These are phyloP conservation scores for Populus hybrid DNA, from an alignment of 441 rosid species.

Conservation along the genomic window DNA sequence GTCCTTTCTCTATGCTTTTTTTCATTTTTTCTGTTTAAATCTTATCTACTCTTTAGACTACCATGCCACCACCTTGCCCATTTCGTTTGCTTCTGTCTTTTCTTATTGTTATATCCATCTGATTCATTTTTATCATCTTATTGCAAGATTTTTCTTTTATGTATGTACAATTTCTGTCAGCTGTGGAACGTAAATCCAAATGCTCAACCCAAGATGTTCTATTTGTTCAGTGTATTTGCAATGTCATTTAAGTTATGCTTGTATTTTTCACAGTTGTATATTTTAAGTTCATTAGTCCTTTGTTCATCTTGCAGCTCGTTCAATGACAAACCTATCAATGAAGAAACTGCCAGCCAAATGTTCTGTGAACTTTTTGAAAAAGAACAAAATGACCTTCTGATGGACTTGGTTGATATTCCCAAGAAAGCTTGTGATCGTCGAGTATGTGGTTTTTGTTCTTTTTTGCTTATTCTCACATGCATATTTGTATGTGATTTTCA, in stretches of 20 bases:
- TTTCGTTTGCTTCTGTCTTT: background rate
- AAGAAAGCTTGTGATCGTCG: slow-evolving; percentile 95
- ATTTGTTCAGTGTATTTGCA: background rate
- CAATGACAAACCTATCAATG: slow-evolving; percentile 75
- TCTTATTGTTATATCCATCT: background rate
- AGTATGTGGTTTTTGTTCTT: slow-evolving; percentile 25
- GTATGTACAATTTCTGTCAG: background rate
- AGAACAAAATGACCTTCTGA: slow-evolving; percentile 83
- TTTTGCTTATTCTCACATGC: background rate
- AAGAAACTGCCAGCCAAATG: slow-evolving; percentile 53
- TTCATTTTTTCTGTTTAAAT: background rate
- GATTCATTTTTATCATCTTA: background rate
- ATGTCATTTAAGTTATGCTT: background rate
- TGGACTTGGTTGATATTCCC: slow-evolving; percentile 82
- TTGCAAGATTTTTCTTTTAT: background rate
- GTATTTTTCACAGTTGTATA: background rate
- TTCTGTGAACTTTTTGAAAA: slow-evolving; percentile 74
- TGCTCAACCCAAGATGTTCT: background rate
- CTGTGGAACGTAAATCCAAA: background rate
- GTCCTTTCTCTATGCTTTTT: background rate
- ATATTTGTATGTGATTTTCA: background rate
- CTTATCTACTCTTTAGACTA: background rate
- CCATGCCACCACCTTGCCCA: background rate
- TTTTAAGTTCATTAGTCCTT: background rate
- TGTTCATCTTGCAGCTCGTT: slow-evolving; percentile 59